Conservation (phyloP, 106 monocot genomes). For the Xerophyta viscosa region DNA sequence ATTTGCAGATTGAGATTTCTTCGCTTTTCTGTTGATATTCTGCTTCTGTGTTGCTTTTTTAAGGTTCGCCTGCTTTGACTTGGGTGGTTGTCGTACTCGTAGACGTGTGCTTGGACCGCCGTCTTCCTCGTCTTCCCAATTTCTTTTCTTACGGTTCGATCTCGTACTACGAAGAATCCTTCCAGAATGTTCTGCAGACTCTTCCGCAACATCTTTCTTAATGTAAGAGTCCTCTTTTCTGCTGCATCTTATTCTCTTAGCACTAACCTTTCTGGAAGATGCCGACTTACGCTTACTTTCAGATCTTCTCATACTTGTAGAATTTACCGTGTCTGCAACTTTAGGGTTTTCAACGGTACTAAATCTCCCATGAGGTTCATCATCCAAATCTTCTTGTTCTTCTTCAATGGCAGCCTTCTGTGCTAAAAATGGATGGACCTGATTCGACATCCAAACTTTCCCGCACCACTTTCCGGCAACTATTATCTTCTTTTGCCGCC, state of each 20-base stretch:
- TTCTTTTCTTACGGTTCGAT: neutral
- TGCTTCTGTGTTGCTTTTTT: slow-evolving; percentile 19
- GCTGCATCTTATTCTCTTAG: slow-evolving; percentile 16
- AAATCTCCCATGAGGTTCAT: neutral
- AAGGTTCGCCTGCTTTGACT: slow-evolving; percentile 12
- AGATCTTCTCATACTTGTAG: slow-evolving; percentile 5
- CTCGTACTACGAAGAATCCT: slow-evolving; percentile 35
- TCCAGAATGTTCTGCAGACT: slow-evolving; percentile 12
- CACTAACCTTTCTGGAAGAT: slow-evolving; percentile 14
- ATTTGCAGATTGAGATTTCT: slow-evolving; percentile 10
- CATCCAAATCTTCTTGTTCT: slow-evolving; percentile 16
- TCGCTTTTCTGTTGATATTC: slow-evolving; percentile 21
- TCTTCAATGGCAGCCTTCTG: slow-evolving; percentile 14
- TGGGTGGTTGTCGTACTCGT: slow-evolving; percentile 18
- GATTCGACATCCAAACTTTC: slow-evolving; percentile 78
- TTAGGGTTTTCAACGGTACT: slow-evolving; percentile 6
- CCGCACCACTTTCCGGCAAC: slow-evolving; percentile 84
- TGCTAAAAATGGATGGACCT: slow-evolving; percentile 69
- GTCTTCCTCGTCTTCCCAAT: slow-evolving; percentile 7
- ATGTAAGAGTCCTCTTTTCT: slow-evolving; percentile 1
- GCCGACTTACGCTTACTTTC: slow-evolving; percentile 36
- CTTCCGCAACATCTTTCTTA: slow-evolving; percentile 11
- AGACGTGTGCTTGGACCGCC: slow-evolving; percentile 25
- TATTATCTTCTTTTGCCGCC: slow-evolving; percentile 54
- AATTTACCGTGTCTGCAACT: slow-evolving; percentile 7